These are phyloP conservation scores for Vitis amurensis DNA, from an alignment of 164 flowering plant genomes.

Conservation along the genomic window DNA sequence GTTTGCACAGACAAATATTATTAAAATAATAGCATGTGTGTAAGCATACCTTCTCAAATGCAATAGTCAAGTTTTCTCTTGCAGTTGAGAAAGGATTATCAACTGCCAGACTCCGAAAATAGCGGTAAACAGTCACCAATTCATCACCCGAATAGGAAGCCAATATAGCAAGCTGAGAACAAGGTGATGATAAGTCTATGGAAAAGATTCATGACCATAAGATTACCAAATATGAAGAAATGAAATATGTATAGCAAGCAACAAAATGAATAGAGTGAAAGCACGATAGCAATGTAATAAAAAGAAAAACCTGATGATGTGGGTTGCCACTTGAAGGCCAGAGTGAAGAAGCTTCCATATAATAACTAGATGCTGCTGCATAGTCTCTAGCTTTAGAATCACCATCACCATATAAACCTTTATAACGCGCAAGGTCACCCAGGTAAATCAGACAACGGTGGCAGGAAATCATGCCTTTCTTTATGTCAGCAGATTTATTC, in stretches of 20 bases:
- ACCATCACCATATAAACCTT: constrained; percentile 87
- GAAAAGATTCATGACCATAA: too few species aligned
- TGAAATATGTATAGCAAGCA: too few species aligned
- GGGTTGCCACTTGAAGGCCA: constrained; percentile 96
- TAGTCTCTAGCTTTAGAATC: constrained; percentile 75
- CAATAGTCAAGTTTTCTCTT: constrained; percentile 88
- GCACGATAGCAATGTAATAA: background rate
- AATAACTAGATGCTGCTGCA: constrained; percentile 91
- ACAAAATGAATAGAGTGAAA: too few species aligned
- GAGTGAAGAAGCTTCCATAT: constrained; percentile 81
- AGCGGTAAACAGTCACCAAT: constrained; percentile 73
- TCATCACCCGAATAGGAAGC: constrained; percentile 90
- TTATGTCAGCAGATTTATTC: constrained; percentile 59
- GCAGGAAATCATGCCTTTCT: constrained; percentile 85
- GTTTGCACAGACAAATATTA: too few species aligned
- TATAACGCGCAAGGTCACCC: constrained; percentile 96
- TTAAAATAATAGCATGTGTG: background rate
- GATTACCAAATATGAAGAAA: too few species aligned
- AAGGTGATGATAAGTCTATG: too few species aligned
- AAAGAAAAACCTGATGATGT: constrained; percentile 81
- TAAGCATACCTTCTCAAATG: constrained; percentile 87
- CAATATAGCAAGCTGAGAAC: constrained; percentile 86
- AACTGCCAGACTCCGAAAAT: constrained; percentile 89
- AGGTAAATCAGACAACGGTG: constrained; percentile 95
- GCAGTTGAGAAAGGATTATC: constrained; percentile 86